Base-by-base conservation (phyloP, 1,284 basidiomycete species). In the Fomitopsis betulina region DNA sequence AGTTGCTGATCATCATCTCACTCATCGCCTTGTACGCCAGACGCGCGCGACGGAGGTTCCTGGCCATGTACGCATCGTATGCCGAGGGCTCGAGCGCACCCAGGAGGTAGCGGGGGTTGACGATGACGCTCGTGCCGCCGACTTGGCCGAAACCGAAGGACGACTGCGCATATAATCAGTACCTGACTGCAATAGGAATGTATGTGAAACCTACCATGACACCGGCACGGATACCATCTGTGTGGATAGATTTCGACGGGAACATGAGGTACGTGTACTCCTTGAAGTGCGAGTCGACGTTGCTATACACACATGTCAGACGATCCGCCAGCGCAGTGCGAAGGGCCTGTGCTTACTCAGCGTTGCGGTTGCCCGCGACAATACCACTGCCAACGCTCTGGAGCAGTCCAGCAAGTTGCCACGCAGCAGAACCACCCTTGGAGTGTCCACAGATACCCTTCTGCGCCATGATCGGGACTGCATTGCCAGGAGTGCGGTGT, bases 71-170 rank as follows among this genome's bases (percentile, higher is more conserved):
- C 33, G 79, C 75, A 53, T 86, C 84, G 67, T 95, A 96, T 61
- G 81, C 73, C 32, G 83, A 77, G 2, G 89, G 82, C 62, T 92
- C 86, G 45, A 98, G 76, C 13, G 91, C 82, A 55, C 89, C 96
- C 64, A 95, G 88, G 62, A 98, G 82, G 79, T 94, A 94, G 65
- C 93, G 91, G 54, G 97, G 94, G 75, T 99, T 89, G 58, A 99
- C 73, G 65, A 98, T 79, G 62, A 96, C 82, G 52, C 87, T 90
- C 61, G 90, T 93, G 62, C 96, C 97, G 63, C 96, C 97, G 64
- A 98, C 96, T 84, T 99, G 97, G 68, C 96, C 97, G 81, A 99
- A 99, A 68, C 97, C 97, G 78, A 99, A 99, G 19, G 95, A 98
- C 3, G 96, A 98, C 82, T 89, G 59, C 12, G 25, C 13, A 19